These are phyloP conservation scores for Mycena indigotica DNA, from an alignment of 768 basidiomycete species.

Conservation along the genomic window DNA sequence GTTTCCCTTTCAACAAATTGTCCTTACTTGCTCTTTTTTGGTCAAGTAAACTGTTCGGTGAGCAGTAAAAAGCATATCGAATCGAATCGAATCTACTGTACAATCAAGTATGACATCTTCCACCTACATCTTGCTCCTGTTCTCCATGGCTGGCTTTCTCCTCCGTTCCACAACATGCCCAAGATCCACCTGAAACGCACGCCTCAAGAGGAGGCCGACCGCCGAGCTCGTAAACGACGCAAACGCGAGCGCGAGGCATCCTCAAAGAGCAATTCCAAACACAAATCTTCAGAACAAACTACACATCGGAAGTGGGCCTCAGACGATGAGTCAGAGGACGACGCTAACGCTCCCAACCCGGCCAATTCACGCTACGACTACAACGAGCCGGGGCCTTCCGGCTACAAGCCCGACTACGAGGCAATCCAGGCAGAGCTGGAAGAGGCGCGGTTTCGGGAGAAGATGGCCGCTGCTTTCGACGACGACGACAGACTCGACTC, in stretches of 20 bases:
- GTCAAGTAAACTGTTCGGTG: too few species aligned
- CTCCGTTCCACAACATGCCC: slow-evolving; percentile 33
- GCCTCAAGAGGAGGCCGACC: slow-evolving; percentile 57
- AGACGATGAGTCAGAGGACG: slow-evolving; percentile 43
- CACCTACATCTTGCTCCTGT: too few species aligned
- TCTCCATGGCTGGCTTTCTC: too few species aligned
- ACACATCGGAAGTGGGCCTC: slow-evolving; percentile 52
- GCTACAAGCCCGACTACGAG: slow-evolving; percentile 48
- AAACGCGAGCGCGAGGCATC: slow-evolving; percentile 19
- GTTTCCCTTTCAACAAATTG: too few species aligned
- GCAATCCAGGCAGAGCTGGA: slow-evolving; percentile 57
- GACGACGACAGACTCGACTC: slow-evolving; percentile 72
- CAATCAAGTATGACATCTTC: too few species aligned
- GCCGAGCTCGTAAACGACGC: slow-evolving; percentile 39
- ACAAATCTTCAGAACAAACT: slow-evolving; percentile 22
- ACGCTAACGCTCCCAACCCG: slow-evolving; percentile 25
- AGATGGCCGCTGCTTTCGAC: slow-evolving; percentile 69
- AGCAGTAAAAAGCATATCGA: too few species aligned
- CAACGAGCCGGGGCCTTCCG: background rate
- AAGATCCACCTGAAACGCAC: slow-evolving; percentile 68
- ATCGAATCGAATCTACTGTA: too few species aligned
- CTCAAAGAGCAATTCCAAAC: slow-evolving; percentile 24
- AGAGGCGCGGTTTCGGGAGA: slow-evolving; percentile 68
- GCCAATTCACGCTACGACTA: slow-evolving; percentile 4
- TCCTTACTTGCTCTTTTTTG: background rate